Base-by-base conservation (phyloP, 305 asterid genomes). In the Fraxinus baroniana region DNA sequence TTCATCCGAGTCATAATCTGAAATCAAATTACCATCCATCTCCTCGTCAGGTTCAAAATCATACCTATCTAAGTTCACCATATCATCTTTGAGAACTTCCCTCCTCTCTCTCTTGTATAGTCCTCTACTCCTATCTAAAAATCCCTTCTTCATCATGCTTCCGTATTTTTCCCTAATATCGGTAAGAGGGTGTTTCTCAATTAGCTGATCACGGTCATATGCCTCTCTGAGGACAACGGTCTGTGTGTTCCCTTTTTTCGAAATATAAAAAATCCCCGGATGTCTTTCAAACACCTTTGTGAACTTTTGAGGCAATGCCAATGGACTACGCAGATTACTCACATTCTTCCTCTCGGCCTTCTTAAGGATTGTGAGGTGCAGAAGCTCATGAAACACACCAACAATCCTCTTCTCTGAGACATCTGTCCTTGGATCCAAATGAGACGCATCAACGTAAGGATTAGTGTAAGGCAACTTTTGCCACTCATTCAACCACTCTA, bases 401-500 rank as follows among this genome's bases (percentile, higher is more conserved):
- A 94, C 99, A 12, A 85, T 85, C 86, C 98, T 90, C 90, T 96
- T 96, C 83, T 96, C 98, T 10, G 98, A 93, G 39, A 88, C 92
- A 88, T 94, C 98, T 0, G 98, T 94, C 41, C 98, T 89, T 1
- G 95, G 93, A 87, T 95, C 99, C 90, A 95, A 85, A 86, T 88
- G 90, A 0, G 93, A 91, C 2, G 97, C 88, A 80, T 92, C 94
- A 1, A 18, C 82, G 74, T 91, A 96, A 5, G 98, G 98, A 81
- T 93, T 93, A 32, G 97, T 96, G 80, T 94, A 96, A 78, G 98
- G 94, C 26, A 96, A 81, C 84, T 86, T 91, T 81, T 96, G 99
- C 99, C 98, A 96, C 82, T 96, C 98, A 78, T 91, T 89, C 83
- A 96, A 83, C 99, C 99, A 94, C 85, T 94, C 91, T 90, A 91